These are phyloP conservation scores for Ophiostoma novo-ulmi DNA, from an alignment of 2,329 filamentous ascomycete species.

Conservation along the genomic window DNA sequence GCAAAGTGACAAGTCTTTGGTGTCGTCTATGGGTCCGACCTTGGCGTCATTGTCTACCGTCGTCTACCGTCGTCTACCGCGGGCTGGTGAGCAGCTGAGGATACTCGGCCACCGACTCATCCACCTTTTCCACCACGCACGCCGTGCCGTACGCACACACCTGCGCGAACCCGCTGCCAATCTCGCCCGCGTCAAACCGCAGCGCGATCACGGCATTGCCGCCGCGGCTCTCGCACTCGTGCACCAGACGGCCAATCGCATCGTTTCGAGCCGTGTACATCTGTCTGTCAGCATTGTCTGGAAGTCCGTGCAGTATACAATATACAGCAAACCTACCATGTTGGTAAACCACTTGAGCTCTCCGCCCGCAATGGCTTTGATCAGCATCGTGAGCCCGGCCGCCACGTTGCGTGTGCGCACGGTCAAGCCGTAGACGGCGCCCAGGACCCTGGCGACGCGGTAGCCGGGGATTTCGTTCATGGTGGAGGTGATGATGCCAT, in stretches of 20 bases:
- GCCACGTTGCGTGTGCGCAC: conserved; percentile 51
- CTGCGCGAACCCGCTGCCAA: conserved; percentile 50
- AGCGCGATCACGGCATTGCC: conserved; percentile 57
- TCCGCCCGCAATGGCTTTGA: conserved; percentile 54
- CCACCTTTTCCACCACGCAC: conserved; percentile 52
- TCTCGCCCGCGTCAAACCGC: conserved; percentile 52
- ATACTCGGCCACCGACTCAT: conserved; percentile 31
- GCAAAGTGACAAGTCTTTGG: no score
- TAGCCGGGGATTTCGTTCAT: conserved; percentile 61
- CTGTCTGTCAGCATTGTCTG: conserved; percentile 26
- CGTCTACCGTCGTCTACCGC: no score
- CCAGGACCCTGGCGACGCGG: conserved; percentile 52
- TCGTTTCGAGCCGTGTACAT: conserved; percentile 47
- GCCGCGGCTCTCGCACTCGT: conserved; percentile 52
- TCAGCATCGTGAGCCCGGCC: conserved; percentile 50
- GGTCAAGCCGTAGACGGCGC: conserved; percentile 45
- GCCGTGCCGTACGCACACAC: conserved; percentile 58
- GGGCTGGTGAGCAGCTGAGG: conserved; percentile 20
- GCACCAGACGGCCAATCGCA: conserved; percentile 51
- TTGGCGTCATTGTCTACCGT: no score
- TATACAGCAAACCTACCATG: conserved; percentile 33
- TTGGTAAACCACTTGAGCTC: conserved; percentile 56
- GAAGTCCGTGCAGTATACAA: no score
- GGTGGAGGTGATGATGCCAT: conserved; percentile 56
- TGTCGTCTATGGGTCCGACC: no score